Evolutionary conservation across 352 stramenopile genomes (phyloP).

Genomic region (Phytopythium cucurbitacearum): DNA sequence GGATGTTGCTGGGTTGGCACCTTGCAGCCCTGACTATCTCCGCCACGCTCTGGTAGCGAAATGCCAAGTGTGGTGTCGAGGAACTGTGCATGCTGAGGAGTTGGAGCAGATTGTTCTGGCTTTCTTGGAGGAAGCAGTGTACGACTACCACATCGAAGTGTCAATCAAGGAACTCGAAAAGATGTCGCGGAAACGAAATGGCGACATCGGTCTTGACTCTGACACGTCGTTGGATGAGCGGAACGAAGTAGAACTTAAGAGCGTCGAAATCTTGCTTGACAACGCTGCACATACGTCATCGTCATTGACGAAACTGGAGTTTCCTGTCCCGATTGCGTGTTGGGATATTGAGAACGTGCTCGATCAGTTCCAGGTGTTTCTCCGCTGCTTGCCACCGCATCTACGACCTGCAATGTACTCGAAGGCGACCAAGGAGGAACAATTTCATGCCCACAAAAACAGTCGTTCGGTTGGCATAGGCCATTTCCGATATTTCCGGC

Average conservation of each 20-base stretch:
- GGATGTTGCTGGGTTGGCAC: not conserved
- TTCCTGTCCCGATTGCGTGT: conserved; percentile 35
- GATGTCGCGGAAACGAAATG: not conserved
- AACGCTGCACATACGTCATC: conserved; percentile 39
- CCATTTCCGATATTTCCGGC: conserved; percentile 6
- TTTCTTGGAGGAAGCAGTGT: conserved; percentile 72
- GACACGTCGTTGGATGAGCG: no score
- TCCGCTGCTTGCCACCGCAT: conserved; percentile 50
- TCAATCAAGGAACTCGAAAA: conserved; percentile 31
- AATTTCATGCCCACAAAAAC: not conserved
- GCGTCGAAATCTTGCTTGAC: conserved; percentile 15
- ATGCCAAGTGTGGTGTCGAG: conserved; percentile 74
- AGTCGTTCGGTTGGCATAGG: no score
- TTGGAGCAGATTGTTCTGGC: conserved; percentile 57
- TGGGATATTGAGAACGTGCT: conserved; percentile 65
- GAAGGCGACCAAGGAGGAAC: conserved; percentile 19
- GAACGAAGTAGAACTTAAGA: not conserved
- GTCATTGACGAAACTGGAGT: conserved; percentile 48
- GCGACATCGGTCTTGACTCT: no score
- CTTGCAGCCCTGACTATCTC: not conserved
- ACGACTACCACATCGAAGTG: conserved; percentile 75
- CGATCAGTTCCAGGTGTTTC: conserved; percentile 44
- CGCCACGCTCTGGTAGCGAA: conserved; percentile 21
- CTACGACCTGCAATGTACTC: conserved; percentile 42
- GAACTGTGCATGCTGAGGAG: conserved; percentile 48